Evolutionary conservation across 148 eudicot genomes (phyloP), one percentile per base, ranked within the genome.

Genomic region (Dianthus caryophyllus): DNA sequence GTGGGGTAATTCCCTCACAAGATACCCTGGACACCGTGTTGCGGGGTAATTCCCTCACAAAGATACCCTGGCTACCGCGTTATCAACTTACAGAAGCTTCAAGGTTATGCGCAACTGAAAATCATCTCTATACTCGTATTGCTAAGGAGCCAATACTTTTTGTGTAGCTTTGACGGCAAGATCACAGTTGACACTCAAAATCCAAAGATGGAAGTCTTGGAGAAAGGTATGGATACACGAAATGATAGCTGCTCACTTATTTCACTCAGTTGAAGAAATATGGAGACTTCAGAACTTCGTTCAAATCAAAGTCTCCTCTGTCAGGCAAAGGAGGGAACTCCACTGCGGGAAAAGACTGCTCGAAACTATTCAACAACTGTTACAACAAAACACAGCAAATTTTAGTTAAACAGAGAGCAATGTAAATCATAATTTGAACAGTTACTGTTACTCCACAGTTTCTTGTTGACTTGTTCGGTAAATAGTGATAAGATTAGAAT

Each of bases 361-460:
- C 75, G 75, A 94, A 94, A 68, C 88, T 78, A 84, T 94, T 88
- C 84, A 94, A 48, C 72, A 94, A 83, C 98, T 94, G 91, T 70
- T 43, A 15, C 7, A 25, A 44, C 38, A n/a, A 4, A 29, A n/a
- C n/a, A n/a, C n/a, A n/a, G n/a, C n/a, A n/a, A n/a, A n/a, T n/a
- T n/a, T 67, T 16, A 68, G 61, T 33, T 22, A 36, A 48, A 65
- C 20, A 48, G 5, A 33, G 0, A 55, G 50, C 24, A 24, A 15
- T 51, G 69, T 1, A 16, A 49, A 17, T 27, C 0, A 48, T 14
- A 12, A 41, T 9, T 9, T 9, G 44, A 41, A 41, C 44, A 41
- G 44, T 41, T 41, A 41, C 6, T 24, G 24, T 31, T 11, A 24
- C 36, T 41, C 36, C 44, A n/a, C 11, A n/a, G 7, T 33, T 7